phyloP scores from a whole-genome alignment of 176 grass and related monocot genomes.

The Oryza nivara region DNA sequence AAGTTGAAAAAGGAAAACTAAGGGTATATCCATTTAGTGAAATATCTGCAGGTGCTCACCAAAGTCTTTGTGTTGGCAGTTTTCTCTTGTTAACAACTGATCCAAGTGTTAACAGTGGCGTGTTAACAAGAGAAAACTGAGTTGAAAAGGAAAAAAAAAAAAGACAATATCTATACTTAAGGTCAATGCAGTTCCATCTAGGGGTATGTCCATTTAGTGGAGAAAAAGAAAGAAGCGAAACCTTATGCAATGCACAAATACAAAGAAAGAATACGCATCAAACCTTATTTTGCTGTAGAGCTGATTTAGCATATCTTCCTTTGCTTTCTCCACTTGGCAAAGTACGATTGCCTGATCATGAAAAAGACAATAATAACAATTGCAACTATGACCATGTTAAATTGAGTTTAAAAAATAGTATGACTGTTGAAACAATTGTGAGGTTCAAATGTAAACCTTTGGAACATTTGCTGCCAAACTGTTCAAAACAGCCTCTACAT shows the following conservation, averaged over 20 bases:
- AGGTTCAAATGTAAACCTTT: constrained; percentile 59
- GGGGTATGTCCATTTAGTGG: background rate
- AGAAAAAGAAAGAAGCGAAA: background rate
- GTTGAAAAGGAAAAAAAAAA: background rate
- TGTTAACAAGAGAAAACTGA: too few species aligned
- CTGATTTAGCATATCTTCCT: constrained; percentile 89
- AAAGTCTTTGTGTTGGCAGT: too few species aligned
- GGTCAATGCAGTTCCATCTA: too few species aligned
- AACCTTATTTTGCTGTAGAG: constrained; percentile 81
- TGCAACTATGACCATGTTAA: constrained; percentile 20
- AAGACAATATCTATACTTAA: background rate
- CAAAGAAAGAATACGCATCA: constrained; percentile 28
- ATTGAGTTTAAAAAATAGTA: background rate
- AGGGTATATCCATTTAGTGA: too few species aligned
- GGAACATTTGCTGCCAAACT: constrained; percentile 98
- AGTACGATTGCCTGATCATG: constrained; percentile 71
- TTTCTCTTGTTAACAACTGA: too few species aligned
- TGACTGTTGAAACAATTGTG: constrained; percentile 8
- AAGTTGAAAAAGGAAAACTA: background rate
- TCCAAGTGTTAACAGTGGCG: too few species aligned
- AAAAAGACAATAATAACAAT: constrained; percentile 11
- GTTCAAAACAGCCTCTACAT: constrained; percentile 96
- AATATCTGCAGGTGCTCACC: too few species aligned
- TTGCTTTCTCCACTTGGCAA: constrained; percentile 92
- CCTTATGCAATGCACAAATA: background rate